Evolutionary conservation across 192 early-diverging fungal species (phyloP).

Genomic region (Coemansia asiatica): DNA sequence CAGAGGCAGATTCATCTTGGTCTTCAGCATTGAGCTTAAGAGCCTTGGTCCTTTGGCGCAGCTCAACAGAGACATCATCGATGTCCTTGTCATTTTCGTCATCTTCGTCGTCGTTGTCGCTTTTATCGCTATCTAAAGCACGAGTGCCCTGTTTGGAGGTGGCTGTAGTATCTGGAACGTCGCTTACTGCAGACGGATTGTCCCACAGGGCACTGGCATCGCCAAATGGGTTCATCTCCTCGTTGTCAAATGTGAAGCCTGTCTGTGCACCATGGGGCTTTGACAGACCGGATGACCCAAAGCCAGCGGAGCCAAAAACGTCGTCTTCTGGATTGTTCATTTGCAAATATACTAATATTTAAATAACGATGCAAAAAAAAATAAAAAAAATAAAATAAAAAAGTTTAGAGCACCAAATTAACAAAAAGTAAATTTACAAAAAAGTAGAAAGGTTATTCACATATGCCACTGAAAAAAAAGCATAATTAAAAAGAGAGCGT

Average conservation of each 20-base stretch:
- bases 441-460: no score
- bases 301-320: constrained; percentile 43
- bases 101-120: constrained; percentile 6
- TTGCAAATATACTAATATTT: no score
- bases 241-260: constrained; percentile 37
- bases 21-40: not conserved
- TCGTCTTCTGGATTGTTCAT: constrained; percentile 36
- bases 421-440: not conserved
- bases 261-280: constrained; percentile 3
- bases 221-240: constrained; percentile 54
- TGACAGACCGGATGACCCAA: constrained; percentile 17
- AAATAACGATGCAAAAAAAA: constrained; percentile 5
- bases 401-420: not conserved
- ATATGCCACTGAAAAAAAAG: no score
- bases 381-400: not conserved
- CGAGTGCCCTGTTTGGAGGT: not conserved
- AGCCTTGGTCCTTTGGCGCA: not conserved
- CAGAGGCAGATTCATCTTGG: not conserved
- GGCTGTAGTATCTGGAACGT: not conserved
- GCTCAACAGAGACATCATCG: not conserved
- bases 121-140: not conserved
- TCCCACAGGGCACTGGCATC: constrained; percentile 37
- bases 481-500: not conserved
- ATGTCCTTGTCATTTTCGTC: constrained; percentile 5
- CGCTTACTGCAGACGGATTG: constrained; percentile 7